Conservation (phyloP, 805 yeast species). For the Candida gorgasii region DNA sequence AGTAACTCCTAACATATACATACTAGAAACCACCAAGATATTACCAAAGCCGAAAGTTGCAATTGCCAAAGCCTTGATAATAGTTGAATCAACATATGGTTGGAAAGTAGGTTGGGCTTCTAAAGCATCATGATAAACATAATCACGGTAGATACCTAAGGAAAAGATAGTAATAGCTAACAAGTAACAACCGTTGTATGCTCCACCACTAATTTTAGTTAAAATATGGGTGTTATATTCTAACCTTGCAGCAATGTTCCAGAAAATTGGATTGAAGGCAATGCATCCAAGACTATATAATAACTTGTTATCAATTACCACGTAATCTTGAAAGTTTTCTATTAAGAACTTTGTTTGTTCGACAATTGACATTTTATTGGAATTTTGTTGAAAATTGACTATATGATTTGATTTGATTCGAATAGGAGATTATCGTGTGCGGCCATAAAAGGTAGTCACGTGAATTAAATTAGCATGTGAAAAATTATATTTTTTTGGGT, state of each 20-base stretch:
- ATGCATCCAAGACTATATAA: constrained; percentile 59
- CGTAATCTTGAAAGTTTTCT: constrained; percentile 20
- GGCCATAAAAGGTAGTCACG: not conserved
- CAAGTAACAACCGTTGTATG: constrained; percentile 75
- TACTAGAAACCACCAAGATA: constrained; percentile 75
- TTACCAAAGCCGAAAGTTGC: constrained; percentile 68
- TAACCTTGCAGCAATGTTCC: constrained; percentile 89
- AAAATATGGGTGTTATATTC: constrained; percentile 78
- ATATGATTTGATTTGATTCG: not conserved
- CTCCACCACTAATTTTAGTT: constrained; percentile 72
- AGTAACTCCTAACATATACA: constrained; percentile 91
- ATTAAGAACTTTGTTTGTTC: constrained; percentile 22
- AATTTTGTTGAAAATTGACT: not conserved
- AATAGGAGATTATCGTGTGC: constrained; percentile 3
- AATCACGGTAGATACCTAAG: constrained; percentile 81
- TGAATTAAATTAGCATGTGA: constrained; percentile 11
- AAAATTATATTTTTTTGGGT: not conserved
- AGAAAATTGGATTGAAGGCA: constrained; percentile 89
- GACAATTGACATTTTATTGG: constrained; percentile 13
- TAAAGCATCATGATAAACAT: constrained; percentile 70
- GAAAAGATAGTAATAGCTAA: constrained; percentile 83
- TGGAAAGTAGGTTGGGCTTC: constrained; percentile 66
- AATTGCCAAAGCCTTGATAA: constrained; percentile 53
- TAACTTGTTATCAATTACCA: constrained; percentile 23
- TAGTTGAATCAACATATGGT: constrained; percentile 43